phyloP scores from a whole-genome alignment of 495 filamentous ascomycete genomes.

The Hyaloscypha variabilis region DNA sequence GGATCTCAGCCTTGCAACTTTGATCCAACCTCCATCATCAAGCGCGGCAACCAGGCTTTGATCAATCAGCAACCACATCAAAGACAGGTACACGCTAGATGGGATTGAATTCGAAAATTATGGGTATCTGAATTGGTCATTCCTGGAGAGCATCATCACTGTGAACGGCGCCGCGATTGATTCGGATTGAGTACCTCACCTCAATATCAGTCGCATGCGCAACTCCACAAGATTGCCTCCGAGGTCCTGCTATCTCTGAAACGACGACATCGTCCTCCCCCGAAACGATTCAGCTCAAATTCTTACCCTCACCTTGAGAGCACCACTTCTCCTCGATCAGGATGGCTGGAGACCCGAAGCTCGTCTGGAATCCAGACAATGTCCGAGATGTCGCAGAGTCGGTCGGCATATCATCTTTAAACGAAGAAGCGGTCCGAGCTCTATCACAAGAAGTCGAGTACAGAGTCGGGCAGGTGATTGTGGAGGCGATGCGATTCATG shows the following conservation, averaged over 20 bases:
- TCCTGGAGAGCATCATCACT: neutral
- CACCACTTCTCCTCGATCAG: neutral
- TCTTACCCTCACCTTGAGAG: neutral
- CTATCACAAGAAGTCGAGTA: slow-evolving; percentile 95
- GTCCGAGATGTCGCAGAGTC: slow-evolving; percentile 95
- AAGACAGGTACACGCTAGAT: neutral
- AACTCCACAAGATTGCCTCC: neutral
- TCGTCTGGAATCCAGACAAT: slow-evolving; percentile 94
- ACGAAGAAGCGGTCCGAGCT: slow-evolving; percentile 79
- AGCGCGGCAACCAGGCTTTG: neutral
- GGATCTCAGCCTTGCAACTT: slow-evolving; percentile 19
- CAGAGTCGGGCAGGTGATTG: slow-evolving; percentile 85
- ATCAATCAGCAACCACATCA: neutral
- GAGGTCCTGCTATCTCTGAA: neutral
- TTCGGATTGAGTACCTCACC: neutral
- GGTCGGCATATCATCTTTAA: slow-evolving; percentile 77
- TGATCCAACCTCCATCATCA: slow-evolving; percentile 5
- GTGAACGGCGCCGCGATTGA: neutral
- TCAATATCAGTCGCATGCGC: neutral
- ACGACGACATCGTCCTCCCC: neutral
- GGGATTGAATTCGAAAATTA: neutral
- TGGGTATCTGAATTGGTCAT: neutral
- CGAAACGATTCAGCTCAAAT: neutral
- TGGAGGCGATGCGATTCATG: slow-evolving; percentile 95
- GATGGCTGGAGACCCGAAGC: slow-evolving; percentile 25